Evolutionary conservation across 495 filamentous ascomycete genomes (phyloP), one percentile per base, ranked within the genome.

Genomic region (Gamarada debralockiae): DNA sequence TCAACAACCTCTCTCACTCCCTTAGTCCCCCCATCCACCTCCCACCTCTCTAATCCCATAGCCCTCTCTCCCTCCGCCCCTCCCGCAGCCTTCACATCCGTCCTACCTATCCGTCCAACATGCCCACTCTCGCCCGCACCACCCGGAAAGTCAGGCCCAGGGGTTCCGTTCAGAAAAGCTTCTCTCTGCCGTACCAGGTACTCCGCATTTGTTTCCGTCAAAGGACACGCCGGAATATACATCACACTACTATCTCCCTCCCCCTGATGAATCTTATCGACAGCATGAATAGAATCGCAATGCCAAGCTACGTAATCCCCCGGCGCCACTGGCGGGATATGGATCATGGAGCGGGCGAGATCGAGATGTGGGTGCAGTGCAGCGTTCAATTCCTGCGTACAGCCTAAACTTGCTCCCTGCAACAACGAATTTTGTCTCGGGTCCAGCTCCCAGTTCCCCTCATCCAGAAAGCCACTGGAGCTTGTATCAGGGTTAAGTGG

Each of bases 221-320:
- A 75, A 2, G 90, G 90, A 42, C 86, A 92, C 8, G 86, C 81
- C 0, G 91, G 91, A 52, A 96, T 95, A 59, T 96, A 95, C 25
- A 95, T 59, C 0, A 96, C 91, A 42, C 83, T 88, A 0, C 83
- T 85, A 63, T 96, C 91, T 0, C 73, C 67, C 10, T 59, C 72
- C 6, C 91, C 91, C 1, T 68, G 69, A 64, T 96, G 91, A 8
- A 82, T 68, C 46, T 82, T 87, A 61, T 96, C 91, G 1, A 96
- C 91, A 0, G 87, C 82, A 60, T 96, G 91, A 13, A 88, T 81
- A 58, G 76, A 80, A 55, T 96, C 91, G 60, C 90, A 95, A 67
- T 96, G 91, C 91, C 91, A 96, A 1, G 83, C 83, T 0, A 96
- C 90, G 63, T 85, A 95, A 63, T 96, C 91, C 2, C 91, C 91